Percentiles rank a stretch among this genome's conserved stretches.
Conservation (phyloP, 305 asterid species). For the Plantago coronopus region DNA sequence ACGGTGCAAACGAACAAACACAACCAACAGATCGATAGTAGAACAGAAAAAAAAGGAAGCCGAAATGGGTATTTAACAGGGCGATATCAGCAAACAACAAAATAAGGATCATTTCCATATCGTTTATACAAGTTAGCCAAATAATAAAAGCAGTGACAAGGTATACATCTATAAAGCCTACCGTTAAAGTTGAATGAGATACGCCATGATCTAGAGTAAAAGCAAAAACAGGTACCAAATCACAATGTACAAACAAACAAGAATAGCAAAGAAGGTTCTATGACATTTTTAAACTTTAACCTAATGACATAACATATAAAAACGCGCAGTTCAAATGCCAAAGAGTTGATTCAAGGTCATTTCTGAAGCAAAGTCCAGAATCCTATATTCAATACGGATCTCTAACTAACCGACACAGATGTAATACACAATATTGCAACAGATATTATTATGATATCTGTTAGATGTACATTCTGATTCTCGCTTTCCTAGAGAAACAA, state of each 20-base stretch:
- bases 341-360: not conserved
- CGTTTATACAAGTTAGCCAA: not conserved
- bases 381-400: not conserved
- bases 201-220: too few relatives aligned
- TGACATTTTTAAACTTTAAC: too few relatives aligned
- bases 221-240: too few relatives aligned
- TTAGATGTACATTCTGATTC: not conserved
- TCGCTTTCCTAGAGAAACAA: conserved; percentile 15
- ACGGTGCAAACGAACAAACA: not conserved
- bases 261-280: too few relatives aligned
- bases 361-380: conserved; percentile 1
- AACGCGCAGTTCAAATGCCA: too few relatives aligned
- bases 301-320: too few relatives aligned
- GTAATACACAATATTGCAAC: conserved; percentile 9
- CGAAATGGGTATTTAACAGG: not conserved
- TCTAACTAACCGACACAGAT: too few relatives aligned
- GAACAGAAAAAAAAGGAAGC: not conserved
- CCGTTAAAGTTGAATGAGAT: too few relatives aligned
- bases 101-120: not conserved
- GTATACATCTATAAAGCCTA: too few relatives aligned
- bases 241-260: too few relatives aligned
- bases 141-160: too few relatives aligned
- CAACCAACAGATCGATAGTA: not conserved
- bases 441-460: too few relatives aligned
- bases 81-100: not conserved